These are phyloP conservation scores for Candida montana DNA, from an alignment of 805 yeast genomes.

Conservation along the genomic window DNA sequence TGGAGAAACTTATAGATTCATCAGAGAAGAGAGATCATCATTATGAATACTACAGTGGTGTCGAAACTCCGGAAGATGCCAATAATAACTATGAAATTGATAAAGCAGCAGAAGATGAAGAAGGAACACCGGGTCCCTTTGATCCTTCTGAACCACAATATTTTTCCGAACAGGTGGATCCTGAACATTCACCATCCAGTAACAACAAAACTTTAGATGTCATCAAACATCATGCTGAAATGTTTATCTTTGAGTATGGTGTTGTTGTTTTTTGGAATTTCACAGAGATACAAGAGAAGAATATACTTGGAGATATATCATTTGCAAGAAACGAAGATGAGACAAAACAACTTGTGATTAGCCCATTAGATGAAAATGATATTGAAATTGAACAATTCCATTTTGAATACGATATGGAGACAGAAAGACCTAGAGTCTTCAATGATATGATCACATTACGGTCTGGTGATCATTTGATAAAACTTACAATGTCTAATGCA, in stretches of 20 bases:
- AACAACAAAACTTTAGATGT: slow-evolving; percentile 17
- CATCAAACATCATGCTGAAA: slow-evolving; percentile 62
- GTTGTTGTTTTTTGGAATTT: slow-evolving; percentile 99
- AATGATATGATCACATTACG: slow-evolving; percentile 91
- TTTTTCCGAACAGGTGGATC: slow-evolving; percentile 47
- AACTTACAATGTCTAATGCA: slow-evolving; percentile 90
- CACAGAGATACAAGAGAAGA: slow-evolving; percentile 87
- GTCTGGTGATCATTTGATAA: slow-evolving; percentile 88
- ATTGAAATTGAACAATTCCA: slow-evolving; percentile 80
- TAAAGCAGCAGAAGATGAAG: slow-evolving; percentile 25
- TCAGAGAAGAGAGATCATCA: slow-evolving; percentile 88
- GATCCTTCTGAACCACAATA: slow-evolving; percentile 93
- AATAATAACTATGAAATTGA: slow-evolving; percentile 37
- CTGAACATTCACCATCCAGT: slow-evolving; percentile 13
- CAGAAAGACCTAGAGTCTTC: slow-evolving; percentile 69
- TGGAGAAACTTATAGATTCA: slow-evolving; percentile 74
- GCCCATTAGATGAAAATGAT: slow-evolving; percentile 80
- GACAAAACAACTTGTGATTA: slow-evolving; percentile 48
- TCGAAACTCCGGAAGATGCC: slow-evolving; percentile 54
- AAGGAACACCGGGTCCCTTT: slow-evolving; percentile 42
- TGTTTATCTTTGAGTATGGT: slow-evolving; percentile 87
- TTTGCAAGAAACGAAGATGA: slow-evolving; percentile 41
- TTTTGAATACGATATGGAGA: slow-evolving; percentile 46
- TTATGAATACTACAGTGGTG: slow-evolving; percentile 82
- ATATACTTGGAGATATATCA: slow-evolving; percentile 83